Base-by-base conservation (phyloP, 2,329 filamentous ascomycete genomes). In the Fusarium sp. region DNA sequence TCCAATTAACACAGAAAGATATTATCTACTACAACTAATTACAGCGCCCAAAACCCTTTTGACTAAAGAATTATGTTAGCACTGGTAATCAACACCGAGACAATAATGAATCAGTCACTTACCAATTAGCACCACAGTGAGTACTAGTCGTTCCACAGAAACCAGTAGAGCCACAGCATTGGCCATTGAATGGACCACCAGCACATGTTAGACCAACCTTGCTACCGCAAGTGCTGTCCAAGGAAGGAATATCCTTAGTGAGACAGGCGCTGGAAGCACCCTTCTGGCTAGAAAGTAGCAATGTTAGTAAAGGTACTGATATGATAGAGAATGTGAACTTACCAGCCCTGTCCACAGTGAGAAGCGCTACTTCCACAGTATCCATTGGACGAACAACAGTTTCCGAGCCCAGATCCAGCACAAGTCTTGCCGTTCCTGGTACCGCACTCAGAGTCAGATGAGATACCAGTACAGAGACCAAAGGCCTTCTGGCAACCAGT, bases 311-410 rank as follows among this genome's bases (percentile, higher is more conserved):
- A n/a, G 0, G 3, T 7, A 23, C 5, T 18, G 15, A 7, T 21
- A 30, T 4, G 16, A 33, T 40, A 6, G 28, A 15, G 13, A 43
- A 11, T 10, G 11, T 18, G 6, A n/a, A 54, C 59, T 46, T 54
- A 62, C 49, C 62, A 69, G 18, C 66, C 66, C 16, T 69, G 57
- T 3, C 66, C 66, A 13, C 66, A 69, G 12, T 69, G 66, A 28
- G 47, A 46, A 0, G 28, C 47, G 2, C 15, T 60, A 9, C 59
- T 69, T 59, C 67, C 67, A 30, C 67, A 69, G 19, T 9, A 69
- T 1, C 62, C 67, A 25, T 67, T 63, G 1, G 52, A 21, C 1
- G 64, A 69, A 5, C 67, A 67, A 9, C 64, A 69, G 46, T 67
- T 63, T 53, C 67, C 63, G 3, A 67, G 63, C 0, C 56, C 64